phyloP scores from a whole-genome alignment of 345 rosid species.

The Pugionium cornutum region DNA sequence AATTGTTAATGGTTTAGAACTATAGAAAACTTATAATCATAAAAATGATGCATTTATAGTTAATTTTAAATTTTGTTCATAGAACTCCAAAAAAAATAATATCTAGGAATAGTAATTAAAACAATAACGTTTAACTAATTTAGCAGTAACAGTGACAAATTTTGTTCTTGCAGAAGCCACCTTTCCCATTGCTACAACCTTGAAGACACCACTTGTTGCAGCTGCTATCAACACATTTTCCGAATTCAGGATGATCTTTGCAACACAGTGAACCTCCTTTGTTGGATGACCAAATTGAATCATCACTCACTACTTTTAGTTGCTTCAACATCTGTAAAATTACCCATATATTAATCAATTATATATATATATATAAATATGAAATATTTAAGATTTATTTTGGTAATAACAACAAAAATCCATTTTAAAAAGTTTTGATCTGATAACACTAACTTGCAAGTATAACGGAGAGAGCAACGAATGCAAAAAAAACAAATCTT shows the following conservation, averaged over 20 bases:
- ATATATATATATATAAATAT: not conserved
- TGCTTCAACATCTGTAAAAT: constrained; percentile 18
- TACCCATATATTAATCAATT: not conserved
- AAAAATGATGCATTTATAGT: too few species aligned
- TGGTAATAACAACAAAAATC: not conserved
- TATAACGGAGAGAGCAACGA: too few species aligned
- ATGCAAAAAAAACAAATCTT: too few species aligned
- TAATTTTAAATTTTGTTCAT: too few species aligned
- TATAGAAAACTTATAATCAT: too few species aligned
- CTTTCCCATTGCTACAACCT: not conserved
- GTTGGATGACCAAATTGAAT: constrained; percentile 19
- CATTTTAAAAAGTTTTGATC: not conserved
- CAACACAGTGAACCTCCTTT: constrained; percentile 19
- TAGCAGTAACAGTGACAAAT: constrained; percentile 1
- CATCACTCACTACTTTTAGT: constrained; percentile 6
- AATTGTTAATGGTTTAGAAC: too few species aligned
- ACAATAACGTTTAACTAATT: not conserved
- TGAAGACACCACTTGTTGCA: constrained; percentile 1
- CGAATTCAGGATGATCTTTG: constrained; percentile 17
- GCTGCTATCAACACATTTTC: not conserved
- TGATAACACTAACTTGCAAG: too few species aligned
- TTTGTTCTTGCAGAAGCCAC: not conserved
- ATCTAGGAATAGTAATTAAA: too few species aligned
- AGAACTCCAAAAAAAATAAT: too few species aligned
- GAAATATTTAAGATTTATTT: not conserved